These are phyloP conservation scores for Grosmannia serpens DNA, from an alignment of 2,329 filamentous ascomycete genomes.

Conservation along the genomic window DNA sequence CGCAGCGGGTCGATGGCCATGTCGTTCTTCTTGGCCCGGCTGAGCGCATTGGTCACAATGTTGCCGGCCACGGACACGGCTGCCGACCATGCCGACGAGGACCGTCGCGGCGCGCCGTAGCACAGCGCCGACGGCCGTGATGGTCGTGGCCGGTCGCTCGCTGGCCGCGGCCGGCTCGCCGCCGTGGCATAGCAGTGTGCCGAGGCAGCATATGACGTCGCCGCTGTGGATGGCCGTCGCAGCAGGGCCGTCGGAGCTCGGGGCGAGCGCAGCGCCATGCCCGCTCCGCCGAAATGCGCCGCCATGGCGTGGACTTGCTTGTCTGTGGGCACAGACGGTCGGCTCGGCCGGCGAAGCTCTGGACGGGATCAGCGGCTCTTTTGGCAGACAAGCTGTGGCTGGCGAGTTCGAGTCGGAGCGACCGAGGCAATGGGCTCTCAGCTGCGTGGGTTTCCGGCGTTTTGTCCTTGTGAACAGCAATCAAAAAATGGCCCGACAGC, in stretches of 20 bases:
- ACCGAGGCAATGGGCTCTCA: not conserved
- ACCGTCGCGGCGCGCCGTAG: not conserved
- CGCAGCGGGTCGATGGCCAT: slow-evolving; percentile 79
- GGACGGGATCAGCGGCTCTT: not conserved
- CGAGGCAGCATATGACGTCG: not conserved
- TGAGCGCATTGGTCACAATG: slow-evolving; percentile 57
- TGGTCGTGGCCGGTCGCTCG: not conserved
- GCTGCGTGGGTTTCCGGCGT: not conserved
- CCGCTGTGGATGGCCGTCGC: not conserved
- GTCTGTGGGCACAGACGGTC: not conserved
- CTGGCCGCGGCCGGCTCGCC: not conserved
- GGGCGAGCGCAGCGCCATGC: not conserved
- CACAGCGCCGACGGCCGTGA: not conserved
- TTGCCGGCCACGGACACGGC: slow-evolving; percentile 60
- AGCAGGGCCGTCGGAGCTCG: not conserved
- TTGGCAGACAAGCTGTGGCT: not conserved
- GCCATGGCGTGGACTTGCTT: not conserved
- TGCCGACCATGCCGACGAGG: slow-evolving; percentile 60
- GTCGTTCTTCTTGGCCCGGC: slow-evolving; percentile 48
- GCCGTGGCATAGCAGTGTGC: too few relatives aligned
- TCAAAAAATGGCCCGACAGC: not conserved
- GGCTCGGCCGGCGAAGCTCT: too few relatives aligned
- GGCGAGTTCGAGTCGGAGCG: not conserved
- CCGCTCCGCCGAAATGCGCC: not conserved
- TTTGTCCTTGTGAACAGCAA: not conserved